Conservation (phyloP, 2,329 filamentous ascomycete species). For the Colletotrichum camelliae region DNA sequence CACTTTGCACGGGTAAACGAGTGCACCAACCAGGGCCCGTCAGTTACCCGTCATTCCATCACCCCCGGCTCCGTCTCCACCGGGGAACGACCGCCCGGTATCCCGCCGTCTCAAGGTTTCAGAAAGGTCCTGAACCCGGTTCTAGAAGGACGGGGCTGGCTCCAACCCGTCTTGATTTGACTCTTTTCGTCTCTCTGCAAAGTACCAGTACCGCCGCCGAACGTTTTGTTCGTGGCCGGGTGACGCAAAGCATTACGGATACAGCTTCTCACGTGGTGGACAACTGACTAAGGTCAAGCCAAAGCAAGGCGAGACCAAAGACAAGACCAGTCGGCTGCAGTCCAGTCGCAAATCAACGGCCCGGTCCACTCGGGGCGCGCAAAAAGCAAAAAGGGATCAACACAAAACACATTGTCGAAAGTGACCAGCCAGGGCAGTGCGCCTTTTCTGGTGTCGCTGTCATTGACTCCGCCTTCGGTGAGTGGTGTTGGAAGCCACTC, state of each 20-base stretch:
- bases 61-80: conserved; percentile 12
- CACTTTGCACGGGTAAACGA: neutral
- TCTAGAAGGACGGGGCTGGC: conserved; percentile 16
- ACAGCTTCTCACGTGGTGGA: neutral
- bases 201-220: neutral
- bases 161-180: neutral
- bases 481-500: neutral
- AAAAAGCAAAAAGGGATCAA: neutral
- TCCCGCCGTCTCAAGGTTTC: conserved; percentile 21
- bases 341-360: conserved; percentile 8
- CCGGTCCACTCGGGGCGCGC: conserved; percentile 2
- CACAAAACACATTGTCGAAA: neutral
- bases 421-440: neutral
- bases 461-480: neutral
- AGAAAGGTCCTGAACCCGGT: conserved; percentile 9
- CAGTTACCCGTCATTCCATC: conserved; percentile 11
- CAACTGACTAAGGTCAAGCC: neutral
- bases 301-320: neutral
- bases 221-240: neutral
- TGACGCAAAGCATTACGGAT: neutral
- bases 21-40: neutral
- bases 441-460: neutral
- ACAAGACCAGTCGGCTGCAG: neutral
- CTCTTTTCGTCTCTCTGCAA: neutral
- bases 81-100: conserved; percentile 16